Evolutionary conservation across 257 asterid species (phyloP), one percentile per base, ranked within the genome.

Genomic region (Lavandula angustifolia): DNA sequence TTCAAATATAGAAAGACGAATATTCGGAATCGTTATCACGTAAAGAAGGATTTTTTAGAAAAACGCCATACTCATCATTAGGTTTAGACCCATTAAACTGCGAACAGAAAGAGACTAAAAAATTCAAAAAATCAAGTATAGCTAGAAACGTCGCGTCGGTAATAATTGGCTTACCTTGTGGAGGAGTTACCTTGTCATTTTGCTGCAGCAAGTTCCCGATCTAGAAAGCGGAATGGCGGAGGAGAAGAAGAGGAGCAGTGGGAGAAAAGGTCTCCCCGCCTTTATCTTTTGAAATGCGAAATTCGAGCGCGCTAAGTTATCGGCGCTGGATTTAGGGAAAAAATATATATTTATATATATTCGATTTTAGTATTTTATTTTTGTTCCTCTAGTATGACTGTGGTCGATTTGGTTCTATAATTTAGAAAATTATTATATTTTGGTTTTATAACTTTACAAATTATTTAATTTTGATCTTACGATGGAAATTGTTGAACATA

Each of bases 201-300:
- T 35, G 54, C 60, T 33, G 59, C 65, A 37, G 56, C 12, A 11
- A 31, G 42, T 22, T 50, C 10, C 14, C 18, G 6, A 40, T 42
- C 10, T 40, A 18, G 69, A 69, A 4, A 54, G 6, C 7, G 31
- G 60, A 54, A 6, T 17, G 75, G 9, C 9, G 64, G 2, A 12
- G 54, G 6, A 53, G 41, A 67, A 54, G 43, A 53, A 27, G 62
- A 12, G 32, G 56, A 49, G 68, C 51, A 40, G 64, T 32, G 68
- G 59, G 65, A 46, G n/a, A 53, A 57, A 4, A 32, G 9, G 35
- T 10, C 17, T n/a, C 6, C 65, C 71, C 61, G 63, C 62, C 62
- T 55, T 18, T 9, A 54, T 69, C 43, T 68, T 75, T 75, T 59
- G 70, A 75, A 75, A 35, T 75, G 14, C 17, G 57, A 75, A 70